Evolutionary conservation across 2,329 filamentous ascomycete species (phyloP), one percentile per base, ranked within the genome.

Genomic region (Phialocephala subalpina): DNA sequence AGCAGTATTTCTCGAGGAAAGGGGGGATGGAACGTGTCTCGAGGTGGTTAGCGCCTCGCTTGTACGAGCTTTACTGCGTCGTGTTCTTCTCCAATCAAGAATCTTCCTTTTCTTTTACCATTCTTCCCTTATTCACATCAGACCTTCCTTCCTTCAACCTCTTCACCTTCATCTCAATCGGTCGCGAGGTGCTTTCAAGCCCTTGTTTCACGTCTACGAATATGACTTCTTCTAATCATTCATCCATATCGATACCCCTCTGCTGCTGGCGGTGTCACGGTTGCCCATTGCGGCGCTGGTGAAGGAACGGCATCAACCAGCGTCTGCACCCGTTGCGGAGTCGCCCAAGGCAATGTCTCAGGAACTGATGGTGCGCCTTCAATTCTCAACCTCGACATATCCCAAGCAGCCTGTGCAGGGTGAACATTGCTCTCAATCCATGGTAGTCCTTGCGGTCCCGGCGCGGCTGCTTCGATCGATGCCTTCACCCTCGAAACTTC

Each of bases 401-500:
- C 20, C n/a, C 3, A 49, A 49, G 45, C n/a, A 25, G 45, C n/a
- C 6, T 49, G 12, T 9, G n/a, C n/a, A 49, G 45, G 45, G n/a
- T 22, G 45, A 7, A 49, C 11, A 49, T 49, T 22, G 45, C 2
- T 49, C 20, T 49, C 45, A 25, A 25, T 49, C 45, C 45, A 49
- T 49, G 45, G 45, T n/a, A 49, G n/a, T 49, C 45, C 20, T 25
- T 49, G 45, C n/a, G 22, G 20, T 22, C 9, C 7, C 11, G 45
- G 45, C 11, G 9, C 45, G n/a, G 45, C n/a, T 49, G 45, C n/a
- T 49, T 49, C 45, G 2, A 49, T 22, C n/a, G 45, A 22, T 49
- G 45, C 45, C 12, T 49, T 49, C n/a, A n/a, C 45, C n/a, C 20
- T 49, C n/a, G 45, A 49, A 25, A 49, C 22, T 11, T 49, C 45